These are phyloP conservation scores for Gastrolobium bilobum DNA, from an alignment of 306 rosid genomes.

Conservation along the genomic window DNA sequence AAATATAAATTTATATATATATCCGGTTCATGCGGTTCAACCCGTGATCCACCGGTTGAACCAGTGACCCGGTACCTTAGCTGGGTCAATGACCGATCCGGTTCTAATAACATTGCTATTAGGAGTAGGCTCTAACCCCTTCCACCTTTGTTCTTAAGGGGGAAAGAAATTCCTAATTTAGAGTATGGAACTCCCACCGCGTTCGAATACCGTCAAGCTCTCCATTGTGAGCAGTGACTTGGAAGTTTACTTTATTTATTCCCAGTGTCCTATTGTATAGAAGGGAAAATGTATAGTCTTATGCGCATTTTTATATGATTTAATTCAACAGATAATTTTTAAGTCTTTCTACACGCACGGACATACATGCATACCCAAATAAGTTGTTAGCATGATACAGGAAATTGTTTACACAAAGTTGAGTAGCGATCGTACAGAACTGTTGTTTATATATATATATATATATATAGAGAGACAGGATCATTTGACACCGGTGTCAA, in stretches of 20 bases:
- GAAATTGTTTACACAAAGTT: not conserved
- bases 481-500: too few relatives aligned
- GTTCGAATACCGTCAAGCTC: conserved; percentile 33
- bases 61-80: too few relatives aligned
- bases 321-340: conserved; percentile 34
- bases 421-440: not conserved
- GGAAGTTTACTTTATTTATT: conserved; percentile 41
- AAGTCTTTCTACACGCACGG: conserved; percentile 4
- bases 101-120: too few relatives aligned
- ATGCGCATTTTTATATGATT: conserved; percentile 43
- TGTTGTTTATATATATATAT: too few relatives aligned
- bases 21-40: too few relatives aligned
- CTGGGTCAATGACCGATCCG: too few relatives aligned
- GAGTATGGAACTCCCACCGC: conserved; percentile 47
- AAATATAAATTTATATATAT: too few relatives aligned
- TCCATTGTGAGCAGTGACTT: conserved; percentile 45
- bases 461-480: too few relatives aligned
- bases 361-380: not conserved
- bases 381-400: not conserved
- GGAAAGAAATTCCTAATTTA: conserved; percentile 39
- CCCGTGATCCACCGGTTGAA: too few relatives aligned
- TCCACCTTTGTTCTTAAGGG: conserved; percentile 36
- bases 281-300: conserved; percentile 45
- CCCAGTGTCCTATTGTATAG: conserved; percentile 23
- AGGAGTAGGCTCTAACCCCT: conserved; percentile 51